Base-by-base conservation (phyloP, 805 yeast species). In the Vanderwaltozyma tropicalis region DNA sequence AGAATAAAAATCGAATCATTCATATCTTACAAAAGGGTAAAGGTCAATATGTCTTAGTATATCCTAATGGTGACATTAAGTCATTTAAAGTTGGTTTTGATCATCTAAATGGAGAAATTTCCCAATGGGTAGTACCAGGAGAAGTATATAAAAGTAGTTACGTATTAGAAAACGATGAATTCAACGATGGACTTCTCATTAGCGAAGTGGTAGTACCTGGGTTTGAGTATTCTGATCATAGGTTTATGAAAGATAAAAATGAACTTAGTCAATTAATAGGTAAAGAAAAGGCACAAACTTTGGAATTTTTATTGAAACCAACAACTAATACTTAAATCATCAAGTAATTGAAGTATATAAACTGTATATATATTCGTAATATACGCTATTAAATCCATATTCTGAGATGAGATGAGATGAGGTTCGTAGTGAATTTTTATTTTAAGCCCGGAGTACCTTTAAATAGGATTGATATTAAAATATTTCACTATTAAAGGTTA, bases 51-150 rank as follows among this genome's bases (percentile, higher is more conserved):
- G 77, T 74, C 4, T 53, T 72, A 13, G 55, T 74, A 4, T 65
- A 72, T 36, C 78, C 78, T 4, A 62, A 70, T 43, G 78, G 78
- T 1, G 41, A 41, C 3, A 52, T 74, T 15, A 68, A 70, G 40
- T 59, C 72, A 1, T 74, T 74, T 48, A 62, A 61, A 17, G 79
- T 73, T 20, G 80, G 80, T 0, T 71, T 72, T 43, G 64, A 72
- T 43, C 55, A 62, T 26, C 52, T 54, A 0, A 55, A 55, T 11
- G 76, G 76, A 6, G 77, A 73, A 49, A 59, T 68, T 4, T 60
- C 70, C 31, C 80, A 74, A 50, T 74, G 79, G 79, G 77, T 74
- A 5, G 79, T 74, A n/a, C 77, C 76, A 10, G 76, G 78, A 1
- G 78, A 71, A 11, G 72, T 68, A 15, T 74, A 69, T 58, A 74